phyloP scores from a whole-genome alignment of 768 basidiomycete genomes.

The Calocera cornea region DNA sequence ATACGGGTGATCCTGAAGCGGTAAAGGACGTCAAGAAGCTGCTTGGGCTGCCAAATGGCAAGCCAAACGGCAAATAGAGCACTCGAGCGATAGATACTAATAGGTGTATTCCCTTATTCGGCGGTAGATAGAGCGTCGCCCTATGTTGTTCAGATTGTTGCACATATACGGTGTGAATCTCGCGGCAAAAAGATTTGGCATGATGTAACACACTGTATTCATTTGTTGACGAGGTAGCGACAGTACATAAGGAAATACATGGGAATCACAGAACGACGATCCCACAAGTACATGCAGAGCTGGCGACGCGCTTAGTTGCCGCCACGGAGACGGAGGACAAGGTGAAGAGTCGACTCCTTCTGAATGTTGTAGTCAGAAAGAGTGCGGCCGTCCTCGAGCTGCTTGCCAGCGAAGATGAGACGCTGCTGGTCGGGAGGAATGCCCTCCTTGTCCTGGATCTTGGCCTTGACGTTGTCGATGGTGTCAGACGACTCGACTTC shows the following conservation, averaged over 20 bases:
- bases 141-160: too few relatives aligned
- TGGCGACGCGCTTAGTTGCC: background rate
- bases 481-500: constrained; percentile 91
- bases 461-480: constrained; percentile 67
- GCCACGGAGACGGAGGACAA: background rate
- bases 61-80: background rate
- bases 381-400: constrained; percentile 38
- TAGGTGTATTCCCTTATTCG: background rate
- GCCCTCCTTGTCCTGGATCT: constrained; percentile 26
- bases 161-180: too few relatives aligned
- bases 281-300: background rate
- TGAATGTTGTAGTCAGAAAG: constrained; percentile 43
- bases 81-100: too few relatives aligned
- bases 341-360: constrained; percentile 45
- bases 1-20: constrained; percentile 50
- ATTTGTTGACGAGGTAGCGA: background rate
- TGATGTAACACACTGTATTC: too few relatives aligned
- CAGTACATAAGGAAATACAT: background rate
- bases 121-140: background rate
- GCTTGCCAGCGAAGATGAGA: constrained; percentile 37
- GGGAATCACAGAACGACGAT: background rate
- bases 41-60: constrained; percentile 13
- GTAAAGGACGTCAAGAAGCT: constrained; percentile 45
- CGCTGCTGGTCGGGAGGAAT: constrained; percentile 16
- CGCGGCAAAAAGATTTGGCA: too few relatives aligned